These are phyloP conservation scores for Skeletonema grethae DNA, from an alignment of 108 stramenopile species.

Conservation along the genomic window DNA sequence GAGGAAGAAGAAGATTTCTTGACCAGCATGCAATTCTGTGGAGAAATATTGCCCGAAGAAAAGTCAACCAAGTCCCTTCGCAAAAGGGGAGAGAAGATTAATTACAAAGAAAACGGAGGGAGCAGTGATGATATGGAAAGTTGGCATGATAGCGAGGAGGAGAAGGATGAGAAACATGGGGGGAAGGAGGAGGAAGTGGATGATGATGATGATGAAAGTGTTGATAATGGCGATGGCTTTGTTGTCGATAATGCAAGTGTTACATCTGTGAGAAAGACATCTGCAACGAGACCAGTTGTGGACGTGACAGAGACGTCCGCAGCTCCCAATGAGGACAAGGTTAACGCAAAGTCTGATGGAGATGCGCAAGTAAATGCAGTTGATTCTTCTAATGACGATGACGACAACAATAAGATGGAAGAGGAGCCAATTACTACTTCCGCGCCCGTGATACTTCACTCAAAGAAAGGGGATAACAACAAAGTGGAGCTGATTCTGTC, in stretches of 20 bases:
- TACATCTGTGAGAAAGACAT: background rate
- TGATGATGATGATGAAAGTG: no score
- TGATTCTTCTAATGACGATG: background rate
- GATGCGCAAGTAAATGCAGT: background rate
- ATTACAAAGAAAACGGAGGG: background rate
- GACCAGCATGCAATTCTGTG: background rate
- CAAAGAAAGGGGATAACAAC: background rate
- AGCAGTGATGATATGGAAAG: slow-evolving; percentile 4
- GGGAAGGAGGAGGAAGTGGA: no score
- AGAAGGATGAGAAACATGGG: no score
- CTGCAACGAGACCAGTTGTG: background rate
- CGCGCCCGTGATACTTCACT: background rate
- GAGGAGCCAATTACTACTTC: background rate
- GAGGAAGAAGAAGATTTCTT: background rate
- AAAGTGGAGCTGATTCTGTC: slow-evolving; percentile 12
- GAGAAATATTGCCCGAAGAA: background rate
- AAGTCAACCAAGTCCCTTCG: background rate
- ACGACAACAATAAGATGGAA: background rate
- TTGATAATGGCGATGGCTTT: no score
- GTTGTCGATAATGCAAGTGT: background rate
- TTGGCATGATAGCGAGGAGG: slow-evolving; percentile 3
- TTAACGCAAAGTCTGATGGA: background rate
- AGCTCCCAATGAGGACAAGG: background rate
- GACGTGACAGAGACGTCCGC: background rate
- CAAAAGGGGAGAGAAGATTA: background rate